Percentiles rank a stretch among this genome's conserved stretches.
These are phyloP conservation scores for Cryphonectria carpinicola DNA, from an alignment of 2,329 filamentous ascomycete species.

Conservation along the genomic window DNA sequence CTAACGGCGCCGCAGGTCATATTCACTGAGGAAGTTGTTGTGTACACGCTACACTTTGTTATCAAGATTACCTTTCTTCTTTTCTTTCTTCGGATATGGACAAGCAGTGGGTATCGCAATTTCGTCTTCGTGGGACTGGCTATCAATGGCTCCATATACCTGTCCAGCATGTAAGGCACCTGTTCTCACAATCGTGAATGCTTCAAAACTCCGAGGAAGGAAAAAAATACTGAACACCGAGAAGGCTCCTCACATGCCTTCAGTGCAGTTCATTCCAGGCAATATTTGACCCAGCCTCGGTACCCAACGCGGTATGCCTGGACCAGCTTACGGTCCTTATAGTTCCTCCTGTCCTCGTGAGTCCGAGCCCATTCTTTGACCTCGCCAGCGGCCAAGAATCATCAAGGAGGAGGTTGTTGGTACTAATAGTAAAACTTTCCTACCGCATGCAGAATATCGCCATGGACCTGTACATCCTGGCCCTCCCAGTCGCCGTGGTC, in stretches of 20 bases:
- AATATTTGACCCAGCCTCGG: neutral
- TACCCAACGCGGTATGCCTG: constrained; percentile 3
- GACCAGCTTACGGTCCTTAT: constrained; percentile 14
- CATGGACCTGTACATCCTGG: constrained; percentile 23
- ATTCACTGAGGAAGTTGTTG: constrained; percentile 6
- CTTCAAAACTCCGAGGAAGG: neutral
- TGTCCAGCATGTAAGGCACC: neutral
- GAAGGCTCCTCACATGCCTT: neutral
- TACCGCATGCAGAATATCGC: constrained; percentile 15
- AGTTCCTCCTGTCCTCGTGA: constrained; percentile 4
- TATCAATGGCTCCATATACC: constrained; percentile 1
- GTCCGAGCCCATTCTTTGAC: neutral
- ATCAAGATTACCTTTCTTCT: constrained; percentile 12
- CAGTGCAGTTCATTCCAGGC: constrained; percentile 12
- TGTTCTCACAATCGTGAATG: neutral
- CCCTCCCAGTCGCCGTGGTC: constrained; percentile 23
- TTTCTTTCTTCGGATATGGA: constrained; percentile 4
- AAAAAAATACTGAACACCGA: neutral
- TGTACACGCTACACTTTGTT: constrained; percentile 2
- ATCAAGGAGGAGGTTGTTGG: neutral
- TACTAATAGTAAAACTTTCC: neutral
- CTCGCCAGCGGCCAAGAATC: neutral
- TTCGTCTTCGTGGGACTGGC: constrained; percentile 8
- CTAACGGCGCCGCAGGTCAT: neutral
- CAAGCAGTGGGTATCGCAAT: neutral